phyloP scores from a whole-genome alignment of 805 yeast species.

The Brettanomyces custersianus region DNA sequence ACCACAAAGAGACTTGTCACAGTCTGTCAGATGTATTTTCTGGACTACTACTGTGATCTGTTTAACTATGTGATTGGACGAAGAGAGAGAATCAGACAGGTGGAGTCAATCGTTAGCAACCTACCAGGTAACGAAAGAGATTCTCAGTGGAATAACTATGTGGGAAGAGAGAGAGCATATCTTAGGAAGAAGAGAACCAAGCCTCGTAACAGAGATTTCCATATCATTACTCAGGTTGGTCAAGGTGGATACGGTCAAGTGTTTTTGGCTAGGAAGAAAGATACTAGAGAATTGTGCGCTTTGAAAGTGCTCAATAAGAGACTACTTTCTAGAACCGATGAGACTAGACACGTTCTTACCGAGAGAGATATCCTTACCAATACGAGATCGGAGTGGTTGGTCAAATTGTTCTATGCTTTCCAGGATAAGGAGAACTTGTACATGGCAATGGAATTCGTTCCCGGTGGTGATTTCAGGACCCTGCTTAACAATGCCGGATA shows the following conservation, averaged over 20 bases:
- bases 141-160: slow-evolving; percentile 67
- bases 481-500: slow-evolving; percentile 88
- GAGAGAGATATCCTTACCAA: slow-evolving; percentile 97
- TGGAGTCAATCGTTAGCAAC: slow-evolving; percentile 42
- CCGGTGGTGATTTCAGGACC: slow-evolving; percentile 98
- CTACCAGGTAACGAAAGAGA: slow-evolving; percentile 31
- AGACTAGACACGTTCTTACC: slow-evolving; percentile 89
- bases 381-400: slow-evolving; percentile 93
- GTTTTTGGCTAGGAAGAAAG: slow-evolving; percentile 88
- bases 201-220: slow-evolving; percentile 92
- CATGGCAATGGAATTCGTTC: slow-evolving; percentile 98
- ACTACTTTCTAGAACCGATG: slow-evolving; percentile 79
- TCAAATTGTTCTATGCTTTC: slow-evolving; percentile 86
- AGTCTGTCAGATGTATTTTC: slow-evolving; percentile 87
- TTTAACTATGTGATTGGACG: slow-evolving; percentile 86
- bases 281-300: slow-evolving; percentile 92
- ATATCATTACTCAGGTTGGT: slow-evolving; percentile 95
- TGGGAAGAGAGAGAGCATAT: slow-evolving; percentile 75
- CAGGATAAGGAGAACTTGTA: slow-evolving; percentile 87
- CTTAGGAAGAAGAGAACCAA: slow-evolving; percentile 83
- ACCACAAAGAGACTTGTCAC: slow-evolving; percentile 81
- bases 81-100: slow-evolving; percentile 70
- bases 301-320: slow-evolving; percentile 85
- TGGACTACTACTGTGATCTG: slow-evolving; percentile 94
- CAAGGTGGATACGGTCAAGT: slow-evolving; percentile 99